Evolutionary conservation across 495 filamentous ascomycete genomes (phyloP).

Genomic region (Aspergillus egyptiacus): DNA sequence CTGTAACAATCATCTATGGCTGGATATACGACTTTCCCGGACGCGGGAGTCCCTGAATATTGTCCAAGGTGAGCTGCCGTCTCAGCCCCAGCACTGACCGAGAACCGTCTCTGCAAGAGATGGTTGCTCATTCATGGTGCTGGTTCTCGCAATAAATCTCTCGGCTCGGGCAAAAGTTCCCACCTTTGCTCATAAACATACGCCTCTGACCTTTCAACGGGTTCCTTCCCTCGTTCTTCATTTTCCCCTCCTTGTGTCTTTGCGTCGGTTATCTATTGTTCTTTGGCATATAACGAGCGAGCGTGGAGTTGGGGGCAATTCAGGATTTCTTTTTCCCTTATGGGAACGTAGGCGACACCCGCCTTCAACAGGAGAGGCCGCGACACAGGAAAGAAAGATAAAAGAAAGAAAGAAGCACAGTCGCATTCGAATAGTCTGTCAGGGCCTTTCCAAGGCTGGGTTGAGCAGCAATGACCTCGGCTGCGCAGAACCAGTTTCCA

Average conservation of each 20-base stretch:
- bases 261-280: constrained; percentile 13
- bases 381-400: neutral
- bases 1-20: constrained; percentile 32
- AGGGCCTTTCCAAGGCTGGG: constrained; percentile 6
- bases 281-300: constrained; percentile 17
- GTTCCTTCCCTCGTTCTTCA: constrained; percentile 2
- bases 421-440: neutral
- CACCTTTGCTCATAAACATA: constrained; percentile 6
- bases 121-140: neutral
- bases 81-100: constrained; percentile 2
- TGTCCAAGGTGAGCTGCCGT: constrained; percentile 32
- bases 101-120: neutral
- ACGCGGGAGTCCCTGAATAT: neutral
- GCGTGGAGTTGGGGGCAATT: constrained; percentile 13
- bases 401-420: neutral
- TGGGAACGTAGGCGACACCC: constrained; percentile 11
- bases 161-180: neutral
- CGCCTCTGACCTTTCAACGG: neutral
- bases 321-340: neutral
- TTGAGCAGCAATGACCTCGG: constrained; percentile 1
- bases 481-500: neutral
- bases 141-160: neutral
- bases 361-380: constrained; percentile 7
- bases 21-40: neutral
- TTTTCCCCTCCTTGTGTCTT: constrained; percentile 7